These are phyloP conservation scores for Xerocomus nothofagi DNA, from an alignment of 1,284 basidiomycete species.

Conservation along the genomic window DNA sequence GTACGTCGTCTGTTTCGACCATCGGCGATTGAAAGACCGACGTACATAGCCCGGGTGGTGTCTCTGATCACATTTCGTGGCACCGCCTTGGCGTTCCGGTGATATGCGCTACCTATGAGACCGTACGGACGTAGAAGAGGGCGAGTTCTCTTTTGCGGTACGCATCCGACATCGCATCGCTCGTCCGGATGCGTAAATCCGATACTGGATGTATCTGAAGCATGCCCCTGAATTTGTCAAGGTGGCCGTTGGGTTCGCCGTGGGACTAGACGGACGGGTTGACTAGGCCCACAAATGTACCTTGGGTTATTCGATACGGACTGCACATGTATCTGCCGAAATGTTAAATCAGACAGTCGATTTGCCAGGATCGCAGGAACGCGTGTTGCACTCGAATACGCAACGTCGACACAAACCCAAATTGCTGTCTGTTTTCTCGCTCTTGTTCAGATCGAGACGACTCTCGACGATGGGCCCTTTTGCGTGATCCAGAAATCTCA, in stretches of 20 bases:
- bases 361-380: background rate
- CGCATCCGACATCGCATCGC: constrained; percentile 60
- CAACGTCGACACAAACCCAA: background rate
- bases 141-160: constrained; percentile 82
- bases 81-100: constrained; percentile 15
- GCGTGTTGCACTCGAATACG: background rate
- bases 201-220: background rate
- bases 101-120: constrained; percentile 56
- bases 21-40: background rate
- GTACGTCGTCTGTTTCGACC: constrained; percentile 7
- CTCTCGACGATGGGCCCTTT: background rate
- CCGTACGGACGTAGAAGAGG: constrained; percentile 16
- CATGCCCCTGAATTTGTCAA: constrained; percentile 73
- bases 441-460: background rate
- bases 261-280: constrained; percentile 68
- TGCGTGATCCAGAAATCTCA: background rate
- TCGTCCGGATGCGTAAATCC: background rate
- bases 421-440: background rate
- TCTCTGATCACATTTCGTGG: constrained; percentile 27
- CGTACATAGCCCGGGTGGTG: constrained; percentile 6
- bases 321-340: background rate
- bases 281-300: constrained; percentile 8
- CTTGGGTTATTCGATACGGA: background rate
- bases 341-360: background rate
- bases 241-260: constrained; percentile 77